Conservation (phyloP, 768 basidiomycete species). For the Lyophyllum decastes region DNA sequence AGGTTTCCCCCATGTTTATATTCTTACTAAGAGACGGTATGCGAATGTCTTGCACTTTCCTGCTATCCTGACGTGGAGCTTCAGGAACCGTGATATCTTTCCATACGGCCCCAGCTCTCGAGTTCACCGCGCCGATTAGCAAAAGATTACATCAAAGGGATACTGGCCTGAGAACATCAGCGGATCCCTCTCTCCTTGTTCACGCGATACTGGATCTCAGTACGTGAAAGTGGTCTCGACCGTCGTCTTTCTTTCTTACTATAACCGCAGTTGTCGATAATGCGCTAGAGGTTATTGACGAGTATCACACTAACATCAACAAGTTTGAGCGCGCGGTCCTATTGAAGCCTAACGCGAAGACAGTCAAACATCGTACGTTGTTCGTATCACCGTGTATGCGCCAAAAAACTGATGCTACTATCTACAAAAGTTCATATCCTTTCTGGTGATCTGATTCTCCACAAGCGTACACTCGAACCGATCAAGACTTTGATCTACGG, state of each 20-base stretch:
- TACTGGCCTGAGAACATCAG: slow-evolving; percentile 60
- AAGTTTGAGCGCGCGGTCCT: slow-evolving; percentile 63
- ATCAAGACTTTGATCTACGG: slow-evolving; percentile 71
- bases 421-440: slow-evolving; percentile 65
- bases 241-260: neutral
- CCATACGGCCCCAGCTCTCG: slow-evolving; percentile 42
- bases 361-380: slow-evolving; percentile 56
- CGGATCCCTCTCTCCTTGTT: slow-evolving; percentile 69
- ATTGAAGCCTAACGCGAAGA: slow-evolving; percentile 59
- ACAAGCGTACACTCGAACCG: slow-evolving; percentile 74
- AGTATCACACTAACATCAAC: slow-evolving; percentile 63
- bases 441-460: slow-evolving; percentile 71
- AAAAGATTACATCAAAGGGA: slow-evolving; percentile 56
- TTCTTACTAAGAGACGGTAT: slow-evolving; percentile 64
- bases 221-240: slow-evolving; percentile 21
- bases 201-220: slow-evolving; percentile 67
- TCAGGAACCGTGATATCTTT: slow-evolving; percentile 63
- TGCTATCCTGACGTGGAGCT: neutral
- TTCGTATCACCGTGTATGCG: neutral
- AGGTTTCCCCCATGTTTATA: slow-evolving; percentile 60
- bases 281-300: slow-evolving; percentile 66
- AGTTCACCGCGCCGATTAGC: slow-evolving; percentile 56
- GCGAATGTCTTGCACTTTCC: neutral
- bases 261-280: slow-evolving; percentile 59
- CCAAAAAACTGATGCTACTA: neutral